A percentile compares a stretch with the other conserved stretches of the same genome.
Evolutionary conservation across 495 filamentous ascomycete species (phyloP).

Genomic region (Penicillium odoratum): DNA sequence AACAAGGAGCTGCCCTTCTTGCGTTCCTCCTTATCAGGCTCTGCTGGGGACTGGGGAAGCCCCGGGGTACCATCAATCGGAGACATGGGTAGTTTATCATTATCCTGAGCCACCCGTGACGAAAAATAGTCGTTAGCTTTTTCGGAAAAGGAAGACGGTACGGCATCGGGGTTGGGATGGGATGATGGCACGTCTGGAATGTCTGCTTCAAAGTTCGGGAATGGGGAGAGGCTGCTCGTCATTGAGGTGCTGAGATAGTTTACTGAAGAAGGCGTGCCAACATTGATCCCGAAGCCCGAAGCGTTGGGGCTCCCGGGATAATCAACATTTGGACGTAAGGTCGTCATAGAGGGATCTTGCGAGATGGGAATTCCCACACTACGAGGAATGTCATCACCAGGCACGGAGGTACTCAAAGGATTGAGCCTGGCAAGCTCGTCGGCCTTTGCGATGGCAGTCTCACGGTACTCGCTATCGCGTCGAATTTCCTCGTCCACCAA

Average conservation of each 20-base stretch:
- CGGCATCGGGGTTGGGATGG: constrained; percentile 44
- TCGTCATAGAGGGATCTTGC: constrained; percentile 51
- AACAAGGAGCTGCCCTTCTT: constrained; percentile 73
- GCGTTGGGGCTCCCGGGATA: constrained; percentile 57
- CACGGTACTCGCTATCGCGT: constrained; percentile 72
- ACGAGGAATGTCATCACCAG: constrained; percentile 58
- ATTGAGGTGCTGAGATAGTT: constrained; percentile 30
- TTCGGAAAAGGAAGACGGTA: constrained; percentile 47
- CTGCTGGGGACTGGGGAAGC: constrained; percentile 57
- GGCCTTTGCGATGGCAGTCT: constrained; percentile 60
- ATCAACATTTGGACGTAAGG: constrained; percentile 65
- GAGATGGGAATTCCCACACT: constrained; percentile 47
- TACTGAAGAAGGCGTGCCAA: constrained; percentile 24
- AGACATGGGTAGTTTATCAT: constrained; percentile 42
- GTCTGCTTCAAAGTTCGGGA: constrained; percentile 25
- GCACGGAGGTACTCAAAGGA: constrained; percentile 57
- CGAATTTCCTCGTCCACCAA: constrained; percentile 87
- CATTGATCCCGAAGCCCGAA: constrained; percentile 58
- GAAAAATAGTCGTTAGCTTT: constrained; percentile 69
- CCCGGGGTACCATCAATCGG: constrained; percentile 49
- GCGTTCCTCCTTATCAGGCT: constrained; percentile 69
- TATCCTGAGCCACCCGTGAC: constrained; percentile 27
- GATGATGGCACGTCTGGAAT: constrained; percentile 18
- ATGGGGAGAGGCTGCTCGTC: constrained; percentile 25
- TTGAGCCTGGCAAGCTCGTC: constrained; percentile 55